Conservation (phyloP, 2,329 filamentous ascomycete genomes). For the Stromatinia cepivora region DNA sequence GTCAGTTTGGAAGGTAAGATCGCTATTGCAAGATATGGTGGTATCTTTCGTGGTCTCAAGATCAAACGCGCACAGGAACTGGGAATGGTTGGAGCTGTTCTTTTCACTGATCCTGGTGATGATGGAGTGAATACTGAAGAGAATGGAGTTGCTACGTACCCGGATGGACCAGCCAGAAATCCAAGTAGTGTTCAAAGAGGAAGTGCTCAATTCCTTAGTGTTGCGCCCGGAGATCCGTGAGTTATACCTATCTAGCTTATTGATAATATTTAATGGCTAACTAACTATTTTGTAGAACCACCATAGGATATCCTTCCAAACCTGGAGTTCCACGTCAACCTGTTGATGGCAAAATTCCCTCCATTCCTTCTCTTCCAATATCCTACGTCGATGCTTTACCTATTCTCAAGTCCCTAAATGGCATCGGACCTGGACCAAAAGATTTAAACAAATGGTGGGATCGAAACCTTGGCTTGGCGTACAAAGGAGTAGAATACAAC, state of each 20-base stretch:
- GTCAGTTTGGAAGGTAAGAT: conserved; percentile 81
- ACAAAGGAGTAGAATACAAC: conserved; percentile 69
- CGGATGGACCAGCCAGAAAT: conserved; percentile 81
- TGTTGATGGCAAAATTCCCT: conserved; percentile 68
- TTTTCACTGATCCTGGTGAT: conserved; percentile 88
- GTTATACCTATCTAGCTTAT: conserved; percentile 44
- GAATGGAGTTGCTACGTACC: conserved; percentile 78
- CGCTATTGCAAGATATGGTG: conserved; percentile 80
- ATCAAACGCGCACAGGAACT: conserved; percentile 89
- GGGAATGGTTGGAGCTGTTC: conserved; percentile 80
- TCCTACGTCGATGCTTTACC: conserved; percentile 86
- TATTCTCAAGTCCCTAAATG: conserved; percentile 86
- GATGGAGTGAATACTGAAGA: conserved; percentile 79
- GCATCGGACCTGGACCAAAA: conserved; percentile 74
- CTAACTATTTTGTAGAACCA: conserved; percentile 68
- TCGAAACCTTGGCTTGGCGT: conserved; percentile 61
- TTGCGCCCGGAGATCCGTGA: conserved; percentile 70
- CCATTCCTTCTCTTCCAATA: conserved; percentile 87
- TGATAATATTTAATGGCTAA: conserved; percentile 35
- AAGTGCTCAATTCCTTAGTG: conserved; percentile 78
- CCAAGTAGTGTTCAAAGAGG: conserved; percentile 89
- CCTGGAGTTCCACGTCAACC: conserved; percentile 79
- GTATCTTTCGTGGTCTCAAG: conserved; percentile 86
- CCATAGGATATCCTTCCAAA: conserved; percentile 89
- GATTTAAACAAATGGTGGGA: conserved; percentile 69